Conservation (phyloP, 2,329 filamentous ascomycete species). For the Fusarium staphyleae region DNA sequence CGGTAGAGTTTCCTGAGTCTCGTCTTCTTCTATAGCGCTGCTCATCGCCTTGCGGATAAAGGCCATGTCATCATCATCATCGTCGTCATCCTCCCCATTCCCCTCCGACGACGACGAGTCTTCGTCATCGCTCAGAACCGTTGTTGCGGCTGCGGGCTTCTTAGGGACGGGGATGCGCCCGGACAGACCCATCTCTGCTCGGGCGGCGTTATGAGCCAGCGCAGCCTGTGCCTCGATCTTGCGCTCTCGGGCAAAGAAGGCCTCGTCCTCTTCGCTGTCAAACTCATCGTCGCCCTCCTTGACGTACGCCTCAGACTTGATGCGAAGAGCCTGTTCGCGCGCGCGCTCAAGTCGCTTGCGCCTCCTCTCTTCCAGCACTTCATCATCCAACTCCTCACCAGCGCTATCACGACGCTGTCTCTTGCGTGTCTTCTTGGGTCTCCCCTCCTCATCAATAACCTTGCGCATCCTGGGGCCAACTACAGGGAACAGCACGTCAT, state of each 20-base stretch:
- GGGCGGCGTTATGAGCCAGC: constrained; percentile 43
- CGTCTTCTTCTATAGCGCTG: constrained; percentile 32
- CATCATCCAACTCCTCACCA: constrained; percentile 60
- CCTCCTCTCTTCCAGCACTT: constrained; percentile 70
- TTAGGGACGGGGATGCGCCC: constrained; percentile 20
- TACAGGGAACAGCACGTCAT: constrained; percentile 71
- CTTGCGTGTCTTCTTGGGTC: constrained; percentile 53
- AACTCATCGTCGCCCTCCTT: constrained; percentile 86
- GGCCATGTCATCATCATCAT: constrained; percentile 33
- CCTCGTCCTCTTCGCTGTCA: constrained; percentile 73
- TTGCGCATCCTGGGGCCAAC: constrained; percentile 69
- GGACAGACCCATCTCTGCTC: background rate
- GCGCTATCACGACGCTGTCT: constrained; percentile 57
- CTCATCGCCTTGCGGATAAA: constrained; percentile 37
- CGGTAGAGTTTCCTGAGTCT: constrained; percentile 40
- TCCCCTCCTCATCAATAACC: constrained; percentile 63
- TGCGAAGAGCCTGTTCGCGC: constrained; percentile 76
- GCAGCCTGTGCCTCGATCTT: constrained; percentile 63
- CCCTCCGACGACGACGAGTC: constrained; percentile 19
- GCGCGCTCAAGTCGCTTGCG: constrained; percentile 70
- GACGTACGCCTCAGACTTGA: constrained; percentile 86
- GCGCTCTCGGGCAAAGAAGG: constrained; percentile 79
- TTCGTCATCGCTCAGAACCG: background rate
- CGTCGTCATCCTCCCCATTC: constrained; percentile 41
- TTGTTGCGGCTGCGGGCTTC: constrained; percentile 37